Evolutionary conservation across 768 basidiomycete genomes (phyloP).

Genomic region (Russula foetens): DNA sequence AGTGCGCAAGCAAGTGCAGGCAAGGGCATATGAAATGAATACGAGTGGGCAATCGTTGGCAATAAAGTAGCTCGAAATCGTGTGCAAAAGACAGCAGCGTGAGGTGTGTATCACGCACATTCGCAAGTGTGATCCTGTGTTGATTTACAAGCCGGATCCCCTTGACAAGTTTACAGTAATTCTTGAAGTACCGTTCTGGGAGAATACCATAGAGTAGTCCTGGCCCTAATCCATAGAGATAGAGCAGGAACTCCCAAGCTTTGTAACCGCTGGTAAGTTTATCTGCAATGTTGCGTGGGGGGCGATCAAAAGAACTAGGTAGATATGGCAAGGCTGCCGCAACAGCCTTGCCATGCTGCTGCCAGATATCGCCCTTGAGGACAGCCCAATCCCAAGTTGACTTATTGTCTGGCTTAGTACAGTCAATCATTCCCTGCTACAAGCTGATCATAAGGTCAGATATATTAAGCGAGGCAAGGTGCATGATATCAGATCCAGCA

Average conservation of each 20-base stretch:
- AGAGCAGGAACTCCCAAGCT: no score
- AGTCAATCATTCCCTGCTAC: no score
- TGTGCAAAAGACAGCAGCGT: neutral
- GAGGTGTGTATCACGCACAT: neutral
- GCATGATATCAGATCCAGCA: no score
- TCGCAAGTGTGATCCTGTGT: neutral
- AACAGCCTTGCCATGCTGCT: neutral
- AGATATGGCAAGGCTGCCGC: no score
- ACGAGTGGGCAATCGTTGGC: neutral
- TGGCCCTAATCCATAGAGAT: no score
- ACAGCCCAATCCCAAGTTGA: neutral
- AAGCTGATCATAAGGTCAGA: neutral
- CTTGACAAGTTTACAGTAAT: constrained; percentile 27
- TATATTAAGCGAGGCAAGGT: neutral
- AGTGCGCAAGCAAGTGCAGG: neutral
- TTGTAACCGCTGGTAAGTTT: constrained; percentile 35
- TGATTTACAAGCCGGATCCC: constrained; percentile 24
- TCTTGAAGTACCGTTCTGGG: constrained; percentile 20
- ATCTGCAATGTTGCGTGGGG: constrained; percentile 32
- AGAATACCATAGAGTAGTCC: constrained; percentile 24
- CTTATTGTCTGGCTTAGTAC: neutral
- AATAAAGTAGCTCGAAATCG: neutral
- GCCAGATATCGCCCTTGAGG: neutral
- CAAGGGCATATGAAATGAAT: neutral
- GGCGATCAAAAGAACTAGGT: neutral